phyloP scores from a whole-genome alignment of 2,329 filamentous ascomycete genomes.

The Helicocarpus griseus region DNA sequence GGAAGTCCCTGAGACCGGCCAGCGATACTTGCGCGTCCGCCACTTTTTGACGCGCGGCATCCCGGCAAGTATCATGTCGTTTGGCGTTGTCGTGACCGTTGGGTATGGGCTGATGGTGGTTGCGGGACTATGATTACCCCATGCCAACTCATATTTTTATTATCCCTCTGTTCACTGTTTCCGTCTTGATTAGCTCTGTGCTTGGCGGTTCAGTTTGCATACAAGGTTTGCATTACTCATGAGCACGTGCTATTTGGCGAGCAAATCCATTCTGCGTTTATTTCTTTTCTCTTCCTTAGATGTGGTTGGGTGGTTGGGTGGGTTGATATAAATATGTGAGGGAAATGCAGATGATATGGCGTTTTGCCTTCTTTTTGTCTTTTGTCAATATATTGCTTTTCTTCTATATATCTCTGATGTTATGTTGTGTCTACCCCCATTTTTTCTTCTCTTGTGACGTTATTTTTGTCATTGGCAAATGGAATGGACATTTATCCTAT shows the following conservation, averaged over 20 bases:
- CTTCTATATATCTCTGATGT: not conserved
- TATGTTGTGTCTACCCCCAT: not conserved
- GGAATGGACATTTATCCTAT: not conserved
- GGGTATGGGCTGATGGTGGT: conserved; percentile 86
- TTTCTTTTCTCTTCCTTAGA: not conserved
- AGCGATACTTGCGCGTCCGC: conserved; percentile 81
- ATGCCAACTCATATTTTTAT: not conserved
- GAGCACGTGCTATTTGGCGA: not conserved
- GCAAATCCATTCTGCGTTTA: not conserved
- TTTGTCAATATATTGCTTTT: not conserved
- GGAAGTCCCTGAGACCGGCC: conserved; percentile 82
- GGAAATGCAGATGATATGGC: not conserved
- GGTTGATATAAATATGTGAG: not conserved
- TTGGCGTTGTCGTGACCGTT: conserved; percentile 72
- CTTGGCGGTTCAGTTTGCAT: not conserved
- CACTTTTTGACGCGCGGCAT: conserved; percentile 95
- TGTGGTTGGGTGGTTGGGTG: not conserved
- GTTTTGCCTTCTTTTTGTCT: not conserved
- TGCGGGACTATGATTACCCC: conserved; percentile 48
- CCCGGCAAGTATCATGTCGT: conserved; percentile 72
- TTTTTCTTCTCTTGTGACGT: not conserved
- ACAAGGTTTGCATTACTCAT: not conserved
- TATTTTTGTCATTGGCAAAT: not conserved
- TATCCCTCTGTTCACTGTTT: not conserved
- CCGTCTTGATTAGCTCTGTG: not conserved